Evolutionary conservation across 2,329 filamentous ascomycete genomes (phyloP).

Genomic region (Venturia asperata): DNA sequence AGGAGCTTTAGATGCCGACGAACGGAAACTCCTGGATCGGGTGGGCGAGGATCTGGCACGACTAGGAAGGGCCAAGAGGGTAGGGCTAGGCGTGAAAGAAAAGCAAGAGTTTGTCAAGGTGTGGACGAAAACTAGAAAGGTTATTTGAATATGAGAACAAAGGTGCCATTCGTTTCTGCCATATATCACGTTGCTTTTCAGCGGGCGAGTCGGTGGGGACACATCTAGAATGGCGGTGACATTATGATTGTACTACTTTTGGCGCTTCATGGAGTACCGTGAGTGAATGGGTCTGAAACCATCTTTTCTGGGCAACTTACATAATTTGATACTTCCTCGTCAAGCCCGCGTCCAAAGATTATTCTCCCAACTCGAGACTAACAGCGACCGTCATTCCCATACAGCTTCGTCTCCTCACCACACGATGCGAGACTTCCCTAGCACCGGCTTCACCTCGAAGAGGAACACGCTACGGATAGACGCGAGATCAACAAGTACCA

Average conservation of each 20-base stretch:
- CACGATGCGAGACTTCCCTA: too few species aligned
- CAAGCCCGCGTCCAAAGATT: too few species aligned
- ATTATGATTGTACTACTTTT: background rate
- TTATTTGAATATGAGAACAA: background rate
- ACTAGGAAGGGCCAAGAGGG: constrained; percentile 78
- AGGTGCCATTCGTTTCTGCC: background rate
- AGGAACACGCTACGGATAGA: too few species aligned
- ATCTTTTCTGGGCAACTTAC: too few species aligned
- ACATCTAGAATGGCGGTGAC: background rate
- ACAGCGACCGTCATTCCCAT: too few species aligned
- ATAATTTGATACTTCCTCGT: too few species aligned
- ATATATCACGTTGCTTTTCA: background rate
- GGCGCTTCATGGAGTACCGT: background rate
- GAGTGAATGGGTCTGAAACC: too few species aligned
- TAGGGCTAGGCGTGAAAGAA: constrained; percentile 74
- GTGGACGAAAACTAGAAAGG: constrained; percentile 43
- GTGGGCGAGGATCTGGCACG: constrained; percentile 83
- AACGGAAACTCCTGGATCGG: constrained; percentile 65
- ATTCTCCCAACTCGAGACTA: too few species aligned
- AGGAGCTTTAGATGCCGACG: constrained; percentile 42
- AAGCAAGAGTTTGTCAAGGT: constrained; percentile 75
- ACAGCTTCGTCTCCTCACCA: too few species aligned
- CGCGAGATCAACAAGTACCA: too few species aligned
- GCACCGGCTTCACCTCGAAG: too few species aligned
- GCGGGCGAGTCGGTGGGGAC: constrained; percentile 1